A percentile compares a stretch with the other conserved stretches of the same genome.
Evolutionary conservation across 805 yeast genomes (phyloP).

Genomic region (Schwanniomyces vanrijiae): DNA sequence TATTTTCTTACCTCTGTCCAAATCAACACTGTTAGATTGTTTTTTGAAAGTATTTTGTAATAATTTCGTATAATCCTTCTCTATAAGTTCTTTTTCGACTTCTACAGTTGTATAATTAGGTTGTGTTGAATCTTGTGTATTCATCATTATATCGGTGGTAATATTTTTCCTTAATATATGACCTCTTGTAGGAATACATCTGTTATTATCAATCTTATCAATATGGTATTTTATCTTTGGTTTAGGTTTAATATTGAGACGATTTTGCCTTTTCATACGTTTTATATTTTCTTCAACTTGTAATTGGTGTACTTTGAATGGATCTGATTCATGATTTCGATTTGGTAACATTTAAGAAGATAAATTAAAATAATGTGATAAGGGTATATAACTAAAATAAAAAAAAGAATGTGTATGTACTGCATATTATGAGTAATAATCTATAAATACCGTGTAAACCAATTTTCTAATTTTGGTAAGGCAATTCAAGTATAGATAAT

Average conservation of each 20-base stretch:
- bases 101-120: no score
- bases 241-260: neutral
- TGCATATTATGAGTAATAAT: no score
- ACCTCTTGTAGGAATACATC: neutral
- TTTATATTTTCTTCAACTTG: conserved; percentile 7
- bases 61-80: neutral
- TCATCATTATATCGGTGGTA: no score
- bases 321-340: conserved; percentile 1
- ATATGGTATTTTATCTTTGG: neutral
- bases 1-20: neutral
- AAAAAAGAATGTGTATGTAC: neutral
- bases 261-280: conserved; percentile 8
- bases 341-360: neutral
- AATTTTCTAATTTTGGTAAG: no score
- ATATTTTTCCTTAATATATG: neutral
- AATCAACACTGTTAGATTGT: neutral
- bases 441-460: no score
- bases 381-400: no score
- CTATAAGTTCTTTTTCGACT: neutral
- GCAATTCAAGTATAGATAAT: no score
- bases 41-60: neutral
- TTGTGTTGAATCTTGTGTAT: no score
- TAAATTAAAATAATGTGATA: neutral
- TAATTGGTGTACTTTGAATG: conserved; percentile 7
- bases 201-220: neutral